Evolutionary conservation across 495 filamentous ascomycete species (phyloP), one percentile per base, ranked within the genome.

Genomic region (Tuber melanosporum): DNA sequence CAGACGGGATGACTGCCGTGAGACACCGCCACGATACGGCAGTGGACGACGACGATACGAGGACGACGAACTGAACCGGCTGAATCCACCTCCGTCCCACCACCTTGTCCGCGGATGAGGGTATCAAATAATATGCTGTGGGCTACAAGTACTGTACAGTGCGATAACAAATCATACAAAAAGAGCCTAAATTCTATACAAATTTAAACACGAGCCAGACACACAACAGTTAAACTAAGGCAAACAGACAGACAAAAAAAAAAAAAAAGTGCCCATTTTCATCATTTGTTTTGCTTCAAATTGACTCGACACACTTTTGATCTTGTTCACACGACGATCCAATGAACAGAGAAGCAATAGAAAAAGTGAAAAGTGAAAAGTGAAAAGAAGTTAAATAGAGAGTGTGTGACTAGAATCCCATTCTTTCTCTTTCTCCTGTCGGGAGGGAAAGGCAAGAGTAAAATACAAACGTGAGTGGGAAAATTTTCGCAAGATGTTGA

Each of bases 331-430:
- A 62, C n/a, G n/a, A 32, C n/a, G 52, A 66, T 32, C 3, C 57
- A 66, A 36, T 62, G 26, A 66, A 32, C 57, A 22, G 52, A 12
- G 26, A 32, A 62, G 52, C 26, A 62, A 71, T 76, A 73, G 71
- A 79, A 26, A 71, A 79, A 69, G 71, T 20, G 66, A 71, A 73
- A 71, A 44, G 17, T n/a, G n/a, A n/a, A 80, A 70, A 75, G 57
- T 78, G 73, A 78, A 14, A 75, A 78, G 80, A 49, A 82, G 76
- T 75, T 74, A 75, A 47, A 77, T 66, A 77, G 75, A 75, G 69
- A 71, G 81, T 47, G 45, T 46, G 66, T 46, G 66, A 47, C 39
- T 17, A 70, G 36, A 49, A 71, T 41, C 12, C 19, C n/a, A 15
- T 52, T 73, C 44, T 41, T 73, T 39, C 15, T 26, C 32, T 36